phyloP scores from a whole-genome alignment of 176 grass and related monocot genomes.

The Aechmea fasciata region DNA sequence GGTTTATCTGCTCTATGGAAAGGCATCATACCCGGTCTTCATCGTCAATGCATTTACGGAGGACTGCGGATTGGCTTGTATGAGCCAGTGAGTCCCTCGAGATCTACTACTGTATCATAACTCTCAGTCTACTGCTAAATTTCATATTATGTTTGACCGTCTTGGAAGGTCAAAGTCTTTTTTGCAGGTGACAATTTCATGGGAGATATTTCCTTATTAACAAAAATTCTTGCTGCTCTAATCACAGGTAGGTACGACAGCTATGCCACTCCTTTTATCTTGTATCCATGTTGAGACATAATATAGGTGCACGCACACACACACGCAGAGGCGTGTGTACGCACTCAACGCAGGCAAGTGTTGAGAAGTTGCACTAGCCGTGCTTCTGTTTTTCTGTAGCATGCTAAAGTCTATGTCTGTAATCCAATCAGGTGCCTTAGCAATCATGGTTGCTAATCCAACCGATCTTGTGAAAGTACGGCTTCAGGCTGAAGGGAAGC shows the following conservation, averaged over 20 bases:
- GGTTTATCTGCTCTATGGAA: conserved; percentile 75
- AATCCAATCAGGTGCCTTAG: conserved; percentile 47
- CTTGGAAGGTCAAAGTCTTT: conserved; percentile 53
- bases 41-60: conserved; percentile 73
- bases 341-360: too few relatives aligned
- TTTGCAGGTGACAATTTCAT: conserved; percentile 36
- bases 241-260: conserved; percentile 45
- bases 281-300: too few relatives aligned
- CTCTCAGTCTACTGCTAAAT: neutral
- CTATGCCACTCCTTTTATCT: too few relatives aligned
- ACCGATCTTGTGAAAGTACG: conserved; percentile 95
- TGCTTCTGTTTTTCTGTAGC: neutral
- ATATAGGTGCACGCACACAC: neutral
- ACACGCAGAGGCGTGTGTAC: too few relatives aligned
- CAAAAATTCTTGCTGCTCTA: conserved; percentile 74
- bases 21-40: conserved; percentile 67
- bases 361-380: neutral
- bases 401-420: neutral
- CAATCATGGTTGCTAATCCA: conserved; percentile 73
- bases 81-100: conserved; percentile 54
- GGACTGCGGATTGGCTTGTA: conserved; percentile 86
- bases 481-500: conserved; percentile 88
- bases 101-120: neutral
- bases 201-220: conserved; percentile 38
- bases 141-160: neutral